phyloP scores from a whole-genome alignment of 1,284 basidiomycete genomes.

The Rhodotorula sp. region DNA sequence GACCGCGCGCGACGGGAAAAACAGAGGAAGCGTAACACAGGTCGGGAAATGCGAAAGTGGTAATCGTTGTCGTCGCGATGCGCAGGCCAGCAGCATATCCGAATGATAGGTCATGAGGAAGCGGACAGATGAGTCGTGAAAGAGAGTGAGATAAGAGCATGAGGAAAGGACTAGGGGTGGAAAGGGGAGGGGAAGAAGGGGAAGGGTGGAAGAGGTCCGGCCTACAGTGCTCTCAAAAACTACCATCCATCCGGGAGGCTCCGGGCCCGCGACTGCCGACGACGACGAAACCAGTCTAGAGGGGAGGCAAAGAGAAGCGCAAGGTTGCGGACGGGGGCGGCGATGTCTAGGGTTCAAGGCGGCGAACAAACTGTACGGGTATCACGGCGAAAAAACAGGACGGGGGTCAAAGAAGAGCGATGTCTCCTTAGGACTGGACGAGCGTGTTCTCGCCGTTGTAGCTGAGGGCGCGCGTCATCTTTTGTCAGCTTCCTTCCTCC shows the following conservation, averaged over 20 bases:
- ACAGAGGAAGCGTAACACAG: no score
- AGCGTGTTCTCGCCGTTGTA: slow-evolving; percentile 21
- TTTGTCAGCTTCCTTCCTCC: no score
- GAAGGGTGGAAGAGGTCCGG: neutral
- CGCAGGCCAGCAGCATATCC: slow-evolving; percentile 2
- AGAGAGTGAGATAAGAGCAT: neutral
- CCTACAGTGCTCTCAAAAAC: neutral
- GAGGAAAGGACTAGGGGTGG: neutral
- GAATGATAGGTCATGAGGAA: neutral
- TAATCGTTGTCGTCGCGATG: neutral
- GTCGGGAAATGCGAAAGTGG: no score
- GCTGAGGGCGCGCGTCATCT: neutral
- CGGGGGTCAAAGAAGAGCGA: neutral
- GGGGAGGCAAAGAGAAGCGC: neutral
- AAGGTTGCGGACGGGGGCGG: neutral
- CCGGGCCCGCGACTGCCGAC: no score
- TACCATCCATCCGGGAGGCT: neutral
- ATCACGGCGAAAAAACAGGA: no score
- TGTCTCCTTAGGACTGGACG: neutral
- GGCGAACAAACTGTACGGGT: neutral
- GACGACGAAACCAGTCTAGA: neutral
- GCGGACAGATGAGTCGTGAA: neutral
- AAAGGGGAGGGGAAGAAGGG: neutral
- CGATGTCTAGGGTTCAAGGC: neutral
- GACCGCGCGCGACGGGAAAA: no score